phyloP scores from a whole-genome alignment of 2,329 filamentous ascomycete species.

The Zymoseptoria crescenta region DNA sequence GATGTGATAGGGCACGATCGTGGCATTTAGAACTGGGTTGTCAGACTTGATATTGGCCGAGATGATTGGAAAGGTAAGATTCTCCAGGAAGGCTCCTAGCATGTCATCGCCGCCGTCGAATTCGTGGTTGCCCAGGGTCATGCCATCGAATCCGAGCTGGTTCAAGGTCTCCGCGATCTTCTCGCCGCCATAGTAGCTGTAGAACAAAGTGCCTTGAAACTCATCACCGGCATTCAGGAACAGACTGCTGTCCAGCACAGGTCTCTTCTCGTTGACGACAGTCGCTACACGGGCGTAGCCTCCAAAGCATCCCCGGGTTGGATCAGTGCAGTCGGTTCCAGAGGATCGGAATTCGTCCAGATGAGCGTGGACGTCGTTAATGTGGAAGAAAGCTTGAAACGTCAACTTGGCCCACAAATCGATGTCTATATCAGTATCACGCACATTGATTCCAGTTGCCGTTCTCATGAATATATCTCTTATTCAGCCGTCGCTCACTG shows the following conservation, averaged over 20 bases:
- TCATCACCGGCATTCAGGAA: constrained; percentile 62
- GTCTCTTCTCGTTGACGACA: constrained; percentile 49
- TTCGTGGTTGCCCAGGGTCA: constrained; percentile 62
- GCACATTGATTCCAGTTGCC: constrained; percentile 28
- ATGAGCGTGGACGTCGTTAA: constrained; percentile 63
- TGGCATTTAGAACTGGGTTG: constrained; percentile 52
- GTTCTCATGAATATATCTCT: constrained; percentile 16
- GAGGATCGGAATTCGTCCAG: constrained; percentile 55
- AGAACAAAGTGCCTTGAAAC: constrained; percentile 62
- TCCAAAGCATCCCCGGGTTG: constrained; percentile 52
- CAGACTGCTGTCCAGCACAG: constrained; percentile 52
- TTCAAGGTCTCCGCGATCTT: constrained; percentile 62
- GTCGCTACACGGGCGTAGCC: constrained; percentile 59
- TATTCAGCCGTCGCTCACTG: constrained; percentile 15
- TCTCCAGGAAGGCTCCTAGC: constrained; percentile 54
- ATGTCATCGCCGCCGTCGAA: constrained; percentile 58
- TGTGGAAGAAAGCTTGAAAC: constrained; percentile 50
- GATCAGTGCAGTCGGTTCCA: constrained; percentile 53
- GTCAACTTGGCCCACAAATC: neutral
- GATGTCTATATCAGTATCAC: neutral
- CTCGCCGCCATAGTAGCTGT: constrained; percentile 57
- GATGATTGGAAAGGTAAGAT: constrained; percentile 57
- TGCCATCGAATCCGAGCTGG: constrained; percentile 57
- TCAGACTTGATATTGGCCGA: constrained; percentile 57
- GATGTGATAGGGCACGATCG: constrained; percentile 58